Conservation (phyloP, 148 eudicot species). For the Heliamphora exappendiculata region DNA sequence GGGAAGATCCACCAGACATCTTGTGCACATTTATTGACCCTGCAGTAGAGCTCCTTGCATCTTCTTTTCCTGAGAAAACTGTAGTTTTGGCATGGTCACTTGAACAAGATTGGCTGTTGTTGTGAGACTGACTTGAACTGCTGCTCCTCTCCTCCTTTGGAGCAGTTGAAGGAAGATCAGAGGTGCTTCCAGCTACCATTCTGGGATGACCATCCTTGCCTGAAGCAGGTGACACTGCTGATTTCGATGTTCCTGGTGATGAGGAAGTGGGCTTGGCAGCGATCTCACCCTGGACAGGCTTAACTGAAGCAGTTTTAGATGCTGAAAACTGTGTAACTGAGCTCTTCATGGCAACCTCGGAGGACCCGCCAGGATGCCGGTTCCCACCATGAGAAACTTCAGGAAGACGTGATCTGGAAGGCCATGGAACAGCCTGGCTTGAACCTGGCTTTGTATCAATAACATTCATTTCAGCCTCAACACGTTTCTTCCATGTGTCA, state of each 20-base stretch:
- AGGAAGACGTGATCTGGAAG: slow-evolving; percentile 48
- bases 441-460: slow-evolving; percentile 59
- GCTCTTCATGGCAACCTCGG: slow-evolving; percentile 52
- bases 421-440: slow-evolving; percentile 55
- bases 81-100: slow-evolving; percentile 48
- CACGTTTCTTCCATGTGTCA: slow-evolving; percentile 98
- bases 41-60: slow-evolving; percentile 48
- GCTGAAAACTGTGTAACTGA: slow-evolving; percentile 42
- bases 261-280: slow-evolving; percentile 34
- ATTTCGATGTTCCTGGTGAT: slow-evolving; percentile 35
- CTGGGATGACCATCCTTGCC: slow-evolving; percentile 28
- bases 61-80: slow-evolving; percentile 48
- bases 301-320: slow-evolving; percentile 46
- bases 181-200: slow-evolving; percentile 25
- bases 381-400: slow-evolving; percentile 50
- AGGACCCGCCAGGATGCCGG: slow-evolving; percentile 43
- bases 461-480: slow-evolving; percentile 84
- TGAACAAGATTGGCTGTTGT: slow-evolving; percentile 54
- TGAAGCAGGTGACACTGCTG: slow-evolving; percentile 36
- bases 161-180: slow-evolving; percentile 36
- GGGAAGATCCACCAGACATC: slow-evolving; percentile 36
- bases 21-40: slow-evolving; percentile 42
- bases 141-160: slow-evolving; percentile 60
- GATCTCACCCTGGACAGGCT: slow-evolving; percentile 46
- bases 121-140: slow-evolving; percentile 74